These are phyloP conservation scores for Tetrahymena borealis DNA, from an alignment of 73 alveolate species.

Conservation along the genomic window DNA sequence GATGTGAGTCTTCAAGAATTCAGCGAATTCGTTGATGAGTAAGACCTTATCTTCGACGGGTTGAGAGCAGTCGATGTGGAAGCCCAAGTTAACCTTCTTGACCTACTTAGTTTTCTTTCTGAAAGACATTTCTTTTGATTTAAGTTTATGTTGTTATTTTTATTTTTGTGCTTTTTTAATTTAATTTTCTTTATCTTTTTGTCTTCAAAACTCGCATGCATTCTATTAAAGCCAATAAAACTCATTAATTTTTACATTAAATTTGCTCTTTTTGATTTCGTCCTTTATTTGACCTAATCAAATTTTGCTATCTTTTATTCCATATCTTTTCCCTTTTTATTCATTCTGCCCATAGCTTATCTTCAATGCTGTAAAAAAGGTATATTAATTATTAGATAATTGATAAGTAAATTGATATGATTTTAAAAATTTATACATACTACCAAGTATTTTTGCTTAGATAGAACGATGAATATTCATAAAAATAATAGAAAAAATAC, in stretches of 20 bases:
- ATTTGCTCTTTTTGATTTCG: neutral
- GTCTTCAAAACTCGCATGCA: neutral
- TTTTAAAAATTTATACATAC: too few relatives aligned
- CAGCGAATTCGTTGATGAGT: conserved; percentile 25
- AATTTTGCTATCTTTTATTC: neutral
- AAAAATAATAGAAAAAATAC: too few relatives aligned
- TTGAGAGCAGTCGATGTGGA: conserved; percentile 34
- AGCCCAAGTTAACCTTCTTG: conserved; percentile 35
- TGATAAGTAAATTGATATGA: too few relatives aligned
- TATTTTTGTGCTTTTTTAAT: neutral
- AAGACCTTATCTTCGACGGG: conserved; percentile 45
- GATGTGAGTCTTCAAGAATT: conserved; percentile 22
- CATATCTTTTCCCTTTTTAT: neutral
- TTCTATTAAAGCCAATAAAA: neutral
- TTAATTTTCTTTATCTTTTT: neutral
- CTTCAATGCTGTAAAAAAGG: too few relatives aligned
- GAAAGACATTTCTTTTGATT: neutral
- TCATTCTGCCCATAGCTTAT: neutral
- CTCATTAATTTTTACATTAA: neutral
- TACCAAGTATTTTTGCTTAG: too few relatives aligned
- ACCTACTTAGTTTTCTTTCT: conserved; percentile 34
- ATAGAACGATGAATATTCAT: too few relatives aligned
- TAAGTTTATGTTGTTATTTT: neutral
- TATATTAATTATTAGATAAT: too few relatives aligned
- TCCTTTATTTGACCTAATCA: neutral